Conservation (phyloP, 768 basidiomycete species). For the Porphyrellus cyaneotinctus region DNA sequence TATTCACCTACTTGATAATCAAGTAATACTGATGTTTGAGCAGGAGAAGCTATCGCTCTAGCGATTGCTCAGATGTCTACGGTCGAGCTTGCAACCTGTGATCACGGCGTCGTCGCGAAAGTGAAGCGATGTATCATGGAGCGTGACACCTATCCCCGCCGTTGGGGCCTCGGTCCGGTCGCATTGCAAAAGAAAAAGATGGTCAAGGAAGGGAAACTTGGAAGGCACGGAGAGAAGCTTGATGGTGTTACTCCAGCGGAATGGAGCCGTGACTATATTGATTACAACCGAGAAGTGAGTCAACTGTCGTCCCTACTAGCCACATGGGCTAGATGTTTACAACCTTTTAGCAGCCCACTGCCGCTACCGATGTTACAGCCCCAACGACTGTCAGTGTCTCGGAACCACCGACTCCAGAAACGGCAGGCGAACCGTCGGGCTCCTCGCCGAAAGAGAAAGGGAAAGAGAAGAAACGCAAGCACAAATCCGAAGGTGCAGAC, state of each 20-base stretch:
- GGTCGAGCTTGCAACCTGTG: slow-evolving; percentile 95
- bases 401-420: slow-evolving; percentile 28
- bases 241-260: slow-evolving; percentile 83
- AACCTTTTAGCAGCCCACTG: slow-evolving; percentile 37
- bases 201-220: slow-evolving; percentile 95
- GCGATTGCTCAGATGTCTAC: slow-evolving; percentile 98
- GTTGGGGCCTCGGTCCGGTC: slow-evolving; percentile 98
- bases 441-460: slow-evolving; percentile 46
- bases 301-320: background rate
- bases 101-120: slow-evolving; percentile 98
- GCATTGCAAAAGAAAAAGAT: slow-evolving; percentile 97
- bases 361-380: slow-evolving; percentile 29
- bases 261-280: slow-evolving; percentile 92
- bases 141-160: slow-evolving; percentile 93
- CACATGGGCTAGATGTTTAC: background rate
- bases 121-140: slow-evolving; percentile 99
- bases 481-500: slow-evolving; percentile 59
- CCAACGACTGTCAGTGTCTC: slow-evolving; percentile 20
- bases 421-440: slow-evolving; percentile 31
- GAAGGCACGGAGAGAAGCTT: slow-evolving; percentile 89
- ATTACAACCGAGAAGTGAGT: slow-evolving; percentile 74
- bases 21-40: slow-evolving; percentile 4
- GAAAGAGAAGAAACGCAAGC: slow-evolving; percentile 84
- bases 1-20: background rate
- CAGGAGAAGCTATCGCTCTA: slow-evolving; percentile 90